Percentiles rank a stretch among this genome's conserved stretches.
Evolutionary conservation across 169 alveolate genomes (phyloP).

Genomic region (Cryptosporidium meleagridis): DNA sequence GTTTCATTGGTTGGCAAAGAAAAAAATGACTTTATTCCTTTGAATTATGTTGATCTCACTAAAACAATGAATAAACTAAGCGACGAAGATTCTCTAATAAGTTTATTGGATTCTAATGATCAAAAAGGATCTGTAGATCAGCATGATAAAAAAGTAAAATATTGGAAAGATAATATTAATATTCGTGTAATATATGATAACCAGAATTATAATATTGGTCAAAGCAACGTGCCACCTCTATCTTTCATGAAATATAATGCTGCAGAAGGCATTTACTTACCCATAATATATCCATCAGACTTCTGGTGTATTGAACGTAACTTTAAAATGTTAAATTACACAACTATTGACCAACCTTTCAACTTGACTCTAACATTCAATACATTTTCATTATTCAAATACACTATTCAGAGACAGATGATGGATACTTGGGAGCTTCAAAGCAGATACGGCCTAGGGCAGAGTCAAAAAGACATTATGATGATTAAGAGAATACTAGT

Average conservation of each 20-base stretch:
- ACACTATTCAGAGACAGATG: constrained; percentile 58
- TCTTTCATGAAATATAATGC: constrained; percentile 77
- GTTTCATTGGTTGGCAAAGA: constrained; percentile 31
- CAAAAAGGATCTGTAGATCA: constrained; percentile 18
- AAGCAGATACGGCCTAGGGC: constrained; percentile 57
- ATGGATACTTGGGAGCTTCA: constrained; percentile 69
- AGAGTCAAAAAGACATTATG: constrained; percentile 84
- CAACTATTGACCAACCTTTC: constrained; percentile 61
- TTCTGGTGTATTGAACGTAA: constrained; percentile 80
- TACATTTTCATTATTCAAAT: constrained; percentile 76
- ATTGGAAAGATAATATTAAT: constrained; percentile 79
- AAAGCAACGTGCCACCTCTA: constrained; percentile 78
- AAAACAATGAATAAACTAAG: constrained; percentile 61
- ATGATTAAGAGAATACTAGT: constrained; percentile 88
- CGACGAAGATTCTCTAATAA: constrained; percentile 75
- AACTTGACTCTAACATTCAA: constrained; percentile 67
- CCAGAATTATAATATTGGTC: constrained; percentile 70
- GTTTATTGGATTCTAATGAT: constrained; percentile 67
- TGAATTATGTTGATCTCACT: constrained; percentile 10
- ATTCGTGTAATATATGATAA: constrained; percentile 76
- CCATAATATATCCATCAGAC: constrained; percentile 79
- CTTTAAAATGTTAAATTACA: constrained; percentile 70
- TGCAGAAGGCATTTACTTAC: constrained; percentile 73
- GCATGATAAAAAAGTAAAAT: constrained; percentile 70
- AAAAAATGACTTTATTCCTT: constrained; percentile 39